Percentiles rank a stretch among this genome's conserved stretches.
Conservation (phyloP, 2,329 filamentous ascomycete genomes). For the Claviceps purpurea region DNA sequence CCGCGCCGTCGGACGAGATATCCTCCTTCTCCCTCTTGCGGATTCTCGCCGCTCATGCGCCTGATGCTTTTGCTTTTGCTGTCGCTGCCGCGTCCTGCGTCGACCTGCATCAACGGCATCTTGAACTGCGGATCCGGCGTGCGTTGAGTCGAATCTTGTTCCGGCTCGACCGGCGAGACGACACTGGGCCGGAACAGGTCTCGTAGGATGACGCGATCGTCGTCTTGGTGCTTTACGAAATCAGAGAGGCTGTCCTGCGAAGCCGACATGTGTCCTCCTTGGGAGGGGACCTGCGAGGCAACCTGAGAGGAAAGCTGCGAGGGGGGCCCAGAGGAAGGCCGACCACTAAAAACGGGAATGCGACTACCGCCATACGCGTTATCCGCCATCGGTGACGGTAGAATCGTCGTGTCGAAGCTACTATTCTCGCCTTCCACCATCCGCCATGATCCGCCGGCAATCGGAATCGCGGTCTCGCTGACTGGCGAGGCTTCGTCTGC, state of each 20-base stretch:
- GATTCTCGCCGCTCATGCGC: constrained; percentile 8
- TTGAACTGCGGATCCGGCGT: constrained; percentile 38
- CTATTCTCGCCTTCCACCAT: constrained; percentile 48
- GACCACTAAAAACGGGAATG: constrained; percentile 24
- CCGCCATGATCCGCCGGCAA: constrained; percentile 33
- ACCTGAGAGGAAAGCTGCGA: constrained; percentile 37
- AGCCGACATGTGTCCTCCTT: constrained; percentile 15
- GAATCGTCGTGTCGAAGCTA: constrained; percentile 43
- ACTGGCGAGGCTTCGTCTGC: constrained; percentile 22
- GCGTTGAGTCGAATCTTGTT: constrained; percentile 14
- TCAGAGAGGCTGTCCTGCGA: constrained; percentile 45
- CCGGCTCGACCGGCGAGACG: constrained; percentile 23
- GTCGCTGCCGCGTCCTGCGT: constrained; percentile 21
- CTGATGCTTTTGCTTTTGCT: constrained; percentile 15
- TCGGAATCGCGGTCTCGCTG: constrained; percentile 20
- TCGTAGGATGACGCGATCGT: constrained; percentile 40
- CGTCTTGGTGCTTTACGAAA: constrained; percentile 38
- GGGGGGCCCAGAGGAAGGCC: constrained; percentile 23
- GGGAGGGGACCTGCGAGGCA: constrained; percentile 16
- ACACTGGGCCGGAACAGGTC: constrained; percentile 43
- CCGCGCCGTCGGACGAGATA: constrained; percentile 17
- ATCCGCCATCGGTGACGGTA: constrained; percentile 28
- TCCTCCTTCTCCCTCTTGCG: constrained; percentile 12
- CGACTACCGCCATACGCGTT: constrained; percentile 23
- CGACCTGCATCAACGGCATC: constrained; percentile 36